Percentiles rank a stretch among this genome's conserved stretches.
These are phyloP conservation scores for Cercospora nicotianae DNA, from an alignment of 2,329 filamentous ascomycete species.

Conservation along the genomic window DNA sequence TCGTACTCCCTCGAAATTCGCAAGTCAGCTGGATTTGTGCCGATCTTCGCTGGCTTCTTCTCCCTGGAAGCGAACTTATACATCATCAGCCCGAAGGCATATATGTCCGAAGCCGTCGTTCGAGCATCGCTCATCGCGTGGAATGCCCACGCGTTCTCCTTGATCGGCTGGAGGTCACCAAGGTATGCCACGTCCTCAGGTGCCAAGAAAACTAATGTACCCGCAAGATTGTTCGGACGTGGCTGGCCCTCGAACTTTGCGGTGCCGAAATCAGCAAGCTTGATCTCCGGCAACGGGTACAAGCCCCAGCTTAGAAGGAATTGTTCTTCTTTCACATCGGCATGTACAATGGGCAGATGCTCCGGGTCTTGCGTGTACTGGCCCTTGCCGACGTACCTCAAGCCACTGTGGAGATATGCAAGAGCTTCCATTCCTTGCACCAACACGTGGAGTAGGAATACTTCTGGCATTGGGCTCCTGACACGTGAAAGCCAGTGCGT, in stretches of 20 bases:
- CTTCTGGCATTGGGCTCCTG: constrained; percentile 17
- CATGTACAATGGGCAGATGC: constrained; percentile 21
- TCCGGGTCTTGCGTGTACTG: constrained; percentile 9
- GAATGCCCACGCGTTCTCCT: background rate
- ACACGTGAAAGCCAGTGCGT: background rate
- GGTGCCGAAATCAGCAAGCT: constrained; percentile 24
- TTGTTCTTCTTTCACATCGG: constrained; percentile 26
- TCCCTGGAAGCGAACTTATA: constrained; percentile 17
- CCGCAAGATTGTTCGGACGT: background rate
- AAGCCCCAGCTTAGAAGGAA: constrained; percentile 21
- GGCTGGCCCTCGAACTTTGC: background rate
- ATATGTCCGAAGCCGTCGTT: constrained; percentile 21
- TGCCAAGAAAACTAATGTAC: background rate
- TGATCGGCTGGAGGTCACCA: background rate
- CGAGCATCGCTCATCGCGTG: constrained; percentile 4
- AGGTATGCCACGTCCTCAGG: background rate
- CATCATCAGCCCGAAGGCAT: constrained; percentile 27
- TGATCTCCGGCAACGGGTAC: constrained; percentile 4
- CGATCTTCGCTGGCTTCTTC: background rate
- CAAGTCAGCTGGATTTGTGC: constrained; percentile 8
- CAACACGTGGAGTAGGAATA: constrained; percentile 24
- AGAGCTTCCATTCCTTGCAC: constrained; percentile 21
- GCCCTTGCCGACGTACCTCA: constrained; percentile 13
- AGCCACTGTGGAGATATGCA: constrained; percentile 23
- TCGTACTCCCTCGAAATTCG: constrained; percentile 11